Conservation (phyloP, 176 grass and related monocot genomes). For the Triticum monococcum region DNA sequence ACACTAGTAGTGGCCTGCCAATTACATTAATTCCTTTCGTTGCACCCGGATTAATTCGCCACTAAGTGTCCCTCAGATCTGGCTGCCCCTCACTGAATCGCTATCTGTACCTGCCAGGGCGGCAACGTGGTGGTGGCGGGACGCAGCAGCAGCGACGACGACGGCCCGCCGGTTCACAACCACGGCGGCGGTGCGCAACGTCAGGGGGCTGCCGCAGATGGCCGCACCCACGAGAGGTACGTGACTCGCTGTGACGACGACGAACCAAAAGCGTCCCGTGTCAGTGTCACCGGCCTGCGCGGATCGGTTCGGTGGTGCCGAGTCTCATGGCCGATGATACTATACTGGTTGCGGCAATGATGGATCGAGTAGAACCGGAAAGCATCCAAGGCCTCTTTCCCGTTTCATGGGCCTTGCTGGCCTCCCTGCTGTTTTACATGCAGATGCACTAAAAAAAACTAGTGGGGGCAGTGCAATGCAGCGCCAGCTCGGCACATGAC, state of each 20-base stretch:
- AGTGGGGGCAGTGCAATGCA: no score
- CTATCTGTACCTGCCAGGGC: neutral
- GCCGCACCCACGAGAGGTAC: constrained; percentile 35
- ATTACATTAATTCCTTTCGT: neutral
- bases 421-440: constrained; percentile 27
- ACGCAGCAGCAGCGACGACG: constrained; percentile 10
- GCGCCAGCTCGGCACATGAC: constrained; percentile 33
- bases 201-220: constrained; percentile 2
- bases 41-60: neutral
- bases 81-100: no score
- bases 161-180: no score
- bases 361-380: neutral
- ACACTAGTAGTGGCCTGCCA: no score
- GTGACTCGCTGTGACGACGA: constrained; percentile 25
- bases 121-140: constrained; percentile 30
- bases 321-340: neutral
- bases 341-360: neutral
- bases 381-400: constrained; percentile 47
- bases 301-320: no score
- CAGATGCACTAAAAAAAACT: neutral
- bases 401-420: neutral
- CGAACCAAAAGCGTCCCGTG: no score
- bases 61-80: neutral
- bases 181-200: constrained; percentile 36
- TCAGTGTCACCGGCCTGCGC: no score